Conservation (phyloP, 106 monocot species). For the Allium fistulosum region DNA sequence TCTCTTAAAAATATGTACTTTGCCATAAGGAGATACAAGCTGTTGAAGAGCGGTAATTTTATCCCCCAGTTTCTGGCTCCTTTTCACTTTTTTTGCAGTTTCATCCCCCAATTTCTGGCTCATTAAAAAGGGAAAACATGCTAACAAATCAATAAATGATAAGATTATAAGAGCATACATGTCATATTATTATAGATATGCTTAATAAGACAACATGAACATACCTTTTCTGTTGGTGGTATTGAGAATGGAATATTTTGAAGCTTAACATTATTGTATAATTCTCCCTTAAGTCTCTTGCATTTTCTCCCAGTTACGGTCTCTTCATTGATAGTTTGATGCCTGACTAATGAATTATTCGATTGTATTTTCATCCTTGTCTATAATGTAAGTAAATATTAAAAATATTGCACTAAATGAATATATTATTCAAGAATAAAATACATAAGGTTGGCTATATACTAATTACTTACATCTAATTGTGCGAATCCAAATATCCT, state of each 20-base stretch:
- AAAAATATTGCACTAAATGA: not conserved
- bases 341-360: not conserved
- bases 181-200: not conserved
- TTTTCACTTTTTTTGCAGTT: not conserved
- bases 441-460: too few species aligned
- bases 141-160: too few species aligned
- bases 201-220: not conserved
- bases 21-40: constrained; percentile 18
- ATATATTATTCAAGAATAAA: not conserved
- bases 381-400: not conserved
- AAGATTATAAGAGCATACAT: not conserved
- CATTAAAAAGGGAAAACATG: not conserved
- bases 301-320: not conserved
- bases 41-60: constrained; percentile 19
- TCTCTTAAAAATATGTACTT: constrained; percentile 1
- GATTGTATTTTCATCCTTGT: not conserved
- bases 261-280: not conserved
- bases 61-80: constrained; percentile 22
- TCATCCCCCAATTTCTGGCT: not conserved
- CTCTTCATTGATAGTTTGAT: not conserved
- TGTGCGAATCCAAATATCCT: not conserved
- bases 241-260: not conserved
- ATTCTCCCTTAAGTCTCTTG: constrained; percentile 1
- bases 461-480: not conserved
- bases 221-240: not conserved